Base-by-base conservation (phyloP, 1,139 yeast species). In the Yamadazyma sp. region DNA sequence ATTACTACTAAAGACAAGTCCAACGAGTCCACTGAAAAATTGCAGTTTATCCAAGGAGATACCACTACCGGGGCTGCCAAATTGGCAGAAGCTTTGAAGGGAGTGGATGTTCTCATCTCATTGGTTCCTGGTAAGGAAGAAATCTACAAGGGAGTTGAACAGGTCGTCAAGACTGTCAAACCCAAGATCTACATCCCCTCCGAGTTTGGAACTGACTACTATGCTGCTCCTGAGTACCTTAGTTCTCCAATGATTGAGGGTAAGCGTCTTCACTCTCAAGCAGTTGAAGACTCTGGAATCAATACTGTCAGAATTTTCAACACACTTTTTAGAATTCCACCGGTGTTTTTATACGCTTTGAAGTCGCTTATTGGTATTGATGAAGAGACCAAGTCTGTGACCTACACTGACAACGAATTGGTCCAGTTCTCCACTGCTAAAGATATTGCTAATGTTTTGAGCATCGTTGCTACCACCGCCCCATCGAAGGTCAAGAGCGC, bases 111-210 rank as follows among this genome's bases (percentile, higher is more conserved):
- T 14, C 56, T 81, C 18, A 54, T 82, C 47, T 76, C 76, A 44
- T 57, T 78, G 36, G 48, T 65, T 20, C 55, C 61, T n/a, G 49
- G 59, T 5, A 44, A 43, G 21, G 64, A 67, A 2, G 53, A 40
- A 3, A 35, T 55, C 16, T 58, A 57, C 18, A 47, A 57, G 2
- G 44, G 44, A 5, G 38, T 64, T 26, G 70, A 64, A 45, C 51
- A 57, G 37, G 49, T 78, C 5, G 67, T 73, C 2, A 51, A 53
- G 6, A 53, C 52, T 13, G 69, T 71, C 29, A 70, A 66, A 49
- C 79, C 80, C 32, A 73, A 76, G 53, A 50, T 80, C 25, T 80
- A 70, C 57, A 69, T 81, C 41, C 84, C 86, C 27, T 75, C 86
- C 3, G 86, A 80, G 51, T 81, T 76, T 49, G 87, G 87, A 33